A percentile compares a stretch with the other conserved stretches of the same genome.
phyloP scores from a whole-genome alignment of 2,329 filamentous ascomycete genomes.

The Exophiala viscosa region DNA sequence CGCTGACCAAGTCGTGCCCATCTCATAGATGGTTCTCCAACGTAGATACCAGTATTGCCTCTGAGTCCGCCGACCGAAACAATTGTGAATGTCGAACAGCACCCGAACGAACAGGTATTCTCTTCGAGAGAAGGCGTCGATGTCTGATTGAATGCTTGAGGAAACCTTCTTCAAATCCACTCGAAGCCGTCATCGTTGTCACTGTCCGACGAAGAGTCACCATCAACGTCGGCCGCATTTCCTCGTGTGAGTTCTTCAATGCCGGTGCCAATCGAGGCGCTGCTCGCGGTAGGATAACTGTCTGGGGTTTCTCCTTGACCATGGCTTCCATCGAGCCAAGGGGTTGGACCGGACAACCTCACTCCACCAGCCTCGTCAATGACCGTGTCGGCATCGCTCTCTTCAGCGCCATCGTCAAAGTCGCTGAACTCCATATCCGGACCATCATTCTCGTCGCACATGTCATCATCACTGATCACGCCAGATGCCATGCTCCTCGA shows the following conservation, averaged over 20 bases:
- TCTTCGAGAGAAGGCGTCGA: too few relatives aligned
- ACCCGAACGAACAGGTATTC: too few relatives aligned
- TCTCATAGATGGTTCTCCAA: too few relatives aligned
- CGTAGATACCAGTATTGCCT: too few relatives aligned
- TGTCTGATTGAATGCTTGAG: not conserved
- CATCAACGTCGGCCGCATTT: not conserved
- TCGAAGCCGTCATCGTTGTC: not conserved
- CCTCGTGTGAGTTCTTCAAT: not conserved
- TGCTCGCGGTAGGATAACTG: too few relatives aligned
- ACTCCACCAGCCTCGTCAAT: conserved; percentile 10
- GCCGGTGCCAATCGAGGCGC: too few relatives aligned
- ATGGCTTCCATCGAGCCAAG: not conserved
- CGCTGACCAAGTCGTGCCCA: too few relatives aligned
- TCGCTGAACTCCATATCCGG: not conserved
- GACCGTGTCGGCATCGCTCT: conserved; percentile 27
- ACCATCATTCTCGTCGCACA: conserved; percentile 6
- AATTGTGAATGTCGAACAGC: too few relatives aligned
- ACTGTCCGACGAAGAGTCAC: conserved; percentile 11
- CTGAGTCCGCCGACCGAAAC: too few relatives aligned
- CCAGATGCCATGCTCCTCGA: conserved; percentile 9
- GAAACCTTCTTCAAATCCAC: not conserved
- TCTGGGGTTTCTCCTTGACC: too few relatives aligned
- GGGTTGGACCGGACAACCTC: not conserved
- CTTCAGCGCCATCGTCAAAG: conserved; percentile 19
- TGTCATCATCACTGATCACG: not conserved